Evolutionary conservation across 371 early-diverging fungal species (phyloP).

Genomic region (Blakeslea trispora): DNA sequence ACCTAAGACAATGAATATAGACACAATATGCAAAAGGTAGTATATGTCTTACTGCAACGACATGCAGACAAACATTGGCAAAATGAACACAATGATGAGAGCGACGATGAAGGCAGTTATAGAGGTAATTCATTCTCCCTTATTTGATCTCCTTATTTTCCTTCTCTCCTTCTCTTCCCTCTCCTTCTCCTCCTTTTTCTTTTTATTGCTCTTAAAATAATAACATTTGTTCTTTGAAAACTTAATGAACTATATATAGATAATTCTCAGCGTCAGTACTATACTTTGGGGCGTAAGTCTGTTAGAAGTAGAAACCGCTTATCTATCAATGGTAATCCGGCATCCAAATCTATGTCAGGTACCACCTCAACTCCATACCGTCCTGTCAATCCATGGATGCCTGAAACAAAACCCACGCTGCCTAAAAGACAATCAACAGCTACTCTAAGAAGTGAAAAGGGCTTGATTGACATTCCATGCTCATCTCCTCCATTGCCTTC

Average conservation of each 20-base stretch:
- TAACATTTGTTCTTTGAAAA: too few species aligned
- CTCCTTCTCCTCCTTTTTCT: too few species aligned
- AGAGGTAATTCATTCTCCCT: conserved; percentile 11
- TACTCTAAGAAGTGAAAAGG: conserved; percentile 20
- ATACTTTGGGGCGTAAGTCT: conserved; percentile 31
- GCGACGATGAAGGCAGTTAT: conserved; percentile 25
- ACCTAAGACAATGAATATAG: conserved; percentile 11
- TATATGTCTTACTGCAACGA: conserved; percentile 49
- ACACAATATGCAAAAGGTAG: conserved; percentile 57
- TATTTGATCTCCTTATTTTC: background rate
- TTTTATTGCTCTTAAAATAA: background rate
- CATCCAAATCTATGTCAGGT: conserved; percentile 3
- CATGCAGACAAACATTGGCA: conserved; percentile 55
- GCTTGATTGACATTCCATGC: conserved; percentile 15
- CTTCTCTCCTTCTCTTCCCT: too few species aligned
- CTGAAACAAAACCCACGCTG: conserved; percentile 7
- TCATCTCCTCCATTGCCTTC: conserved; percentile 22
- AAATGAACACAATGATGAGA: conserved; percentile 44
- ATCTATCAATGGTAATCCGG: conserved; percentile 4
- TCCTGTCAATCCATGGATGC: conserved; percentile 29
- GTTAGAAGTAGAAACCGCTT: conserved; percentile 40
- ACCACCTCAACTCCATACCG: conserved; percentile 3
- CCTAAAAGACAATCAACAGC: conserved; percentile 26
- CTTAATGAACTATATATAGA: background rate
- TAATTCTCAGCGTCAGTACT: conserved; percentile 31